phyloP scores from a whole-genome alignment of 2,329 filamentous ascomycete species.

The Colletotrichum sp. region DNA sequence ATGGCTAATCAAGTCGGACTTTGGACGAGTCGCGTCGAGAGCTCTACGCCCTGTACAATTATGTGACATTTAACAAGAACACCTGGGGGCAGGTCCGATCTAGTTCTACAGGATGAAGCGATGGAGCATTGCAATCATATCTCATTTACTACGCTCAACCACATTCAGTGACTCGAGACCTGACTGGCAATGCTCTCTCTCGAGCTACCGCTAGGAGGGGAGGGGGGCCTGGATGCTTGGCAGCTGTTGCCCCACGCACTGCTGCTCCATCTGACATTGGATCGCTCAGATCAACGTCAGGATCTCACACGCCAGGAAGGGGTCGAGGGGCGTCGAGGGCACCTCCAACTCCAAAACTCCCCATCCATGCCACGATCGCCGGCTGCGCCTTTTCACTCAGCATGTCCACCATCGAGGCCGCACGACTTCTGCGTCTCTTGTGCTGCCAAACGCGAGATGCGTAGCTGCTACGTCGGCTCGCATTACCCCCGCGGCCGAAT shows the following conservation, averaged over 20 bases:
- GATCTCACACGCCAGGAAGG: conserved; percentile 6
- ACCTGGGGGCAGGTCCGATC: not conserved
- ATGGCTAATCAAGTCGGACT: not conserved
- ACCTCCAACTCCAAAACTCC: not conserved
- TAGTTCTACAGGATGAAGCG: not conserved
- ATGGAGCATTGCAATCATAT: conserved; percentile 1
- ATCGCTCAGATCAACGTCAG: conserved; percentile 16
- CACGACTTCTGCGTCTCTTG: not conserved
- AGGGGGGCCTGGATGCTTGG: conserved; percentile 17
- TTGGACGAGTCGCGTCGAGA: not conserved
- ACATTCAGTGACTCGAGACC: not conserved
- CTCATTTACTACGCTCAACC: conserved; percentile 9
- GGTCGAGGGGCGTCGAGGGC: not conserved
- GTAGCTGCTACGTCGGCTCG: not conserved
- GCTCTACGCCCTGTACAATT: not conserved
- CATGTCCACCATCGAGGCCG: not conserved
- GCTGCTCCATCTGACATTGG: conserved; percentile 20
- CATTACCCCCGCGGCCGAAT: not conserved
- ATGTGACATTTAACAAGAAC: not conserved
- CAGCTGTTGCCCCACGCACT: conserved; percentile 15
- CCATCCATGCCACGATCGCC: not conserved
- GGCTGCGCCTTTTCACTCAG: not conserved
- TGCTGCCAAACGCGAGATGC: not conserved
- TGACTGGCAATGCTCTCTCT: not conserved
- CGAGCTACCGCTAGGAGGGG: not conserved